Evolutionary conservation across 768 basidiomycete genomes (phyloP).

Genomic region (Asterophora lycoperdoides): DNA sequence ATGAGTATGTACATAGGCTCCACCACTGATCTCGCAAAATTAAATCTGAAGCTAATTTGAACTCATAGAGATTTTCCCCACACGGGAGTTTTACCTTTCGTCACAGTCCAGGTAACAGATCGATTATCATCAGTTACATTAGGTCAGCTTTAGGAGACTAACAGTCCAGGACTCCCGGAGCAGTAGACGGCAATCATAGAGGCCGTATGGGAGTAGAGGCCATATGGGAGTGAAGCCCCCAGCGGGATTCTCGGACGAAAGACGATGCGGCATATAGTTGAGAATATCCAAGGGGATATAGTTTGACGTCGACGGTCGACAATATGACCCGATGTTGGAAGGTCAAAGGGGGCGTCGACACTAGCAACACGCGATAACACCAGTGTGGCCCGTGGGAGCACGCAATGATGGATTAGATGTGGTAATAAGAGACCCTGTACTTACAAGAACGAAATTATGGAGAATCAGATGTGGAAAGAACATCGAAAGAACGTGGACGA

Average conservation of each 20-base stretch:
- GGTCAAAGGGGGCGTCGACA: neutral
- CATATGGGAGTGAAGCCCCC: neutral
- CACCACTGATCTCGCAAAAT: neutral
- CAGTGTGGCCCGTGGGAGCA: constrained; percentile 2
- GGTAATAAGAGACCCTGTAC: constrained; percentile 11
- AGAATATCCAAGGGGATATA: neutral
- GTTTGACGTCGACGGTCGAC: neutral
- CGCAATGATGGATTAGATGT: constrained; percentile 17
- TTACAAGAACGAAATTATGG: constrained; percentile 13
- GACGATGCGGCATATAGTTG: neutral
- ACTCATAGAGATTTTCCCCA: neutral
- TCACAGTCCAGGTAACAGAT: too few relatives aligned
- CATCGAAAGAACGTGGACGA: neutral
- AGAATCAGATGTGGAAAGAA: constrained; percentile 11
- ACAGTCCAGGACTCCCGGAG: neutral
- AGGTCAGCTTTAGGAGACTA: too few relatives aligned
- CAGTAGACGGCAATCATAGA: neutral
- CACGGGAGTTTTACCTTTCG: neutral
- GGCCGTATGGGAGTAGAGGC: neutral
- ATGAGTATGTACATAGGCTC: too few relatives aligned
- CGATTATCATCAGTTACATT: too few relatives aligned
- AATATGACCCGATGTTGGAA: neutral
- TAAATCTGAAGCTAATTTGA: neutral
- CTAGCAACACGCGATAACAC: constrained; percentile 9
- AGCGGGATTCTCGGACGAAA: neutral